Percentiles rank a stretch among this genome's conserved stretches.
Evolutionary conservation across 768 basidiomycete genomes (phyloP).

Genomic region (Boletus subparvulus): DNA sequence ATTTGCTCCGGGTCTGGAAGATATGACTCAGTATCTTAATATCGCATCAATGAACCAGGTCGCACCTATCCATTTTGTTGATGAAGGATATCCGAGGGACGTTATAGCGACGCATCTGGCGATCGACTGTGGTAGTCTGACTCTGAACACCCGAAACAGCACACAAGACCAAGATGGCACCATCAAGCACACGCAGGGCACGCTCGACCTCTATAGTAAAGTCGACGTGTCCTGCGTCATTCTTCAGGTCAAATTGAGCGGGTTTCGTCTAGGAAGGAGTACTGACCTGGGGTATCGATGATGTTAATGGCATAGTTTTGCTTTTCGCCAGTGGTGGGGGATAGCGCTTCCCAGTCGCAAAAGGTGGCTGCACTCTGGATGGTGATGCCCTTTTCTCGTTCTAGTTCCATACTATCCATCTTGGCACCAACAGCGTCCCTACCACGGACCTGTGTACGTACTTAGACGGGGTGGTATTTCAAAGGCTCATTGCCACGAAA

Average conservation of each 20-base stretch:
- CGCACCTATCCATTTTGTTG: slow-evolving; percentile 96
- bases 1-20: slow-evolving; percentile 85
- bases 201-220: slow-evolving; percentile 99
- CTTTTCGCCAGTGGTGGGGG: slow-evolving; percentile 58
- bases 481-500: not conserved
- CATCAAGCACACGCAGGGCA: slow-evolving; percentile 93
- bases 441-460: slow-evolving; percentile 69
- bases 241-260: not conserved
- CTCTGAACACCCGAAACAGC: slow-evolving; percentile 96
- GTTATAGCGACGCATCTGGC: slow-evolving; percentile 97
- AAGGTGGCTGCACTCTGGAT: slow-evolving; percentile 99
- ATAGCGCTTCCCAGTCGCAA: slow-evolving; percentile 87
- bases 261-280: too few relatives aligned
- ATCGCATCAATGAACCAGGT: not conserved
- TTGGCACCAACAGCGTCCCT: slow-evolving; percentile 96
- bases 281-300: slow-evolving; percentile 91
- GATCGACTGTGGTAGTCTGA: slow-evolving; percentile 98
- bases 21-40: not conserved
- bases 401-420: slow-evolving; percentile 99
- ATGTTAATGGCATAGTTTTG: slow-evolving; percentile 95
- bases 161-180: slow-evolving; percentile 93
- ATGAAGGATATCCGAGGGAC: slow-evolving; percentile 95
- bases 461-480: not conserved
- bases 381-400: slow-evolving; percentile 98
- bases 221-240: slow-evolving; percentile 87